A percentile compares a stretch with the other conserved stretches of the same genome.
phyloP scores from a whole-genome alignment of 1,139 yeast species.

The Candida sanyaensis region DNA sequence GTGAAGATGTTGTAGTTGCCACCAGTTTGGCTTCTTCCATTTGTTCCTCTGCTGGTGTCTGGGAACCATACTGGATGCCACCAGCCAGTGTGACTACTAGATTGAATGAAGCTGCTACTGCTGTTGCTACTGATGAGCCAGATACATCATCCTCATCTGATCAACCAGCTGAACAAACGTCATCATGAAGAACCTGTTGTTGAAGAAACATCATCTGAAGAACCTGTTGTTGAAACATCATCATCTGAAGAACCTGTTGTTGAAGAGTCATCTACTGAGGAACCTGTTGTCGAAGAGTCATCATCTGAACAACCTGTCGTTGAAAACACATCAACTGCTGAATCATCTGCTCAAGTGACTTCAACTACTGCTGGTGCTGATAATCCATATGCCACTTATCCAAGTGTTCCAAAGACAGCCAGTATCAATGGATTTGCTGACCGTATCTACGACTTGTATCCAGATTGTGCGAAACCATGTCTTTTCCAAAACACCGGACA shows the following conservation, averaged over 20 bases:
- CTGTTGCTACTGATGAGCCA: conserved; percentile 6
- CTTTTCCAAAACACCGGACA: conserved; percentile 26
- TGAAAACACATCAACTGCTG: too few relatives aligned
- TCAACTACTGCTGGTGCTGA: too few relatives aligned
- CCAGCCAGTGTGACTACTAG: conserved; percentile 32
- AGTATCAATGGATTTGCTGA: conserved; percentile 40
- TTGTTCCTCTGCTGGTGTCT: conserved; percentile 46
- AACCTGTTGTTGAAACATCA: background rate
- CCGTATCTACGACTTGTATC: conserved; percentile 25
- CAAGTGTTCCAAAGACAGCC: conserved; percentile 36
- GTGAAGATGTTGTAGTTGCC: conserved; percentile 36
- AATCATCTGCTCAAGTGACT: too few relatives aligned
- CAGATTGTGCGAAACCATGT: conserved; percentile 27
- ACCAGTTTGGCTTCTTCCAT: conserved; percentile 42
- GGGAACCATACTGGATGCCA: conserved; percentile 41
- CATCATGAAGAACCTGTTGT: conserved; percentile 1
- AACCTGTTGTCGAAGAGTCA: background rate
- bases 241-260: background rate
- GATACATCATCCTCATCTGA: background rate
- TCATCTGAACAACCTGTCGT: too few relatives aligned
- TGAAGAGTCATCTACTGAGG: background rate
- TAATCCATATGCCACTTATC: conserved; percentile 25
- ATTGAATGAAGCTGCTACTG: conserved; percentile 31
- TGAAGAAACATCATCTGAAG: conserved; percentile 7
- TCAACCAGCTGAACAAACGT: background rate